These are phyloP conservation scores for Starmera quercuum DNA, from an alignment of 805 yeast species.

Conservation along the genomic window DNA sequence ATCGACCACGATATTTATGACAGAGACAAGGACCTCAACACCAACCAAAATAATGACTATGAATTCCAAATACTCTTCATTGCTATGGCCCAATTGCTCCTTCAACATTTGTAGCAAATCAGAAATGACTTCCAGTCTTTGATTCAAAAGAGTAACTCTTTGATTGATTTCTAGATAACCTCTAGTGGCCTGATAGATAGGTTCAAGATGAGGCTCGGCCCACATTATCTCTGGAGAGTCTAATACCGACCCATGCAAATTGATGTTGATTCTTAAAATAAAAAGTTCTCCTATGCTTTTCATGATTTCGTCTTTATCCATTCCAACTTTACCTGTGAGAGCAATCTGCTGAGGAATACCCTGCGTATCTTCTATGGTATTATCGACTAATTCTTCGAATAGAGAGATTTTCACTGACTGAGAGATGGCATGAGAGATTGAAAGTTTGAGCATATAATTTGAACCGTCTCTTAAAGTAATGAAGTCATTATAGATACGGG, in stretches of 20 bases:
- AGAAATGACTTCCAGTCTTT: conserved; percentile 86
- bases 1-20: conserved; percentile 69
- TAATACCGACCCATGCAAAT: conserved; percentile 78
- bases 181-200: conserved; percentile 94
- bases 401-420: conserved; percentile 93
- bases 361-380: conserved; percentile 94
- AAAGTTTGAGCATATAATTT: conserved; percentile 85
- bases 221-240: conserved; percentile 98
- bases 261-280: conserved; percentile 75
- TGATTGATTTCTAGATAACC: conserved; percentile 94
- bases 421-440: conserved; percentile 92
- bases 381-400: conserved; percentile 93
- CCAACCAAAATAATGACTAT: conserved; percentile 88
- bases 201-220: conserved; percentile 97
- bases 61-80: conserved; percentile 85
- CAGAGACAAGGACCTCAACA: conserved; percentile 84
- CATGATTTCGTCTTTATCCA: conserved; percentile 94
- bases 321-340: conserved; percentile 85
- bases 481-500: conserved; percentile 91
- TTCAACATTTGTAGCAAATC: conserved; percentile 93
- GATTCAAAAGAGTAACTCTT: conserved; percentile 82
- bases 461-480: conserved; percentile 84
- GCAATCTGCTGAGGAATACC: conserved; percentile 97
- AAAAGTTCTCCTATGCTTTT: conserved; percentile 94
- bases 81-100: conserved; percentile 93